A percentile compares a stretch with the other conserved stretches of the same genome.
Evolutionary conservation across 1,139 yeast species (phyloP).

Genomic region (Yamadazyma taylorii): DNA sequence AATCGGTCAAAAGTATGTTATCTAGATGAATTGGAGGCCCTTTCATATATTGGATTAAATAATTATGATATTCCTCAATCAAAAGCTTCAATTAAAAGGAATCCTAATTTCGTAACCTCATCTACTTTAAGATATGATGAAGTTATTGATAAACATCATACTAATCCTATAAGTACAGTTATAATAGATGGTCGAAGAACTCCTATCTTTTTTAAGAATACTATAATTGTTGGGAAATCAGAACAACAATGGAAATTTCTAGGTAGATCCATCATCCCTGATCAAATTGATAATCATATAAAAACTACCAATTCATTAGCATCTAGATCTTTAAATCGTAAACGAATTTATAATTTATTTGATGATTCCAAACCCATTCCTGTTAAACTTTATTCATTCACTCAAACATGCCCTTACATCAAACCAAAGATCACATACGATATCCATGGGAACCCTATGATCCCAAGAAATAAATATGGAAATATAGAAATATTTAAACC

Average conservation of each 20-base stretch:
- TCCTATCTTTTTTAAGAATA: slow-evolving; percentile 26
- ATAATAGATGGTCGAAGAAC: slow-evolving; percentile 17
- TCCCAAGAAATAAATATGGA: slow-evolving; percentile 36
- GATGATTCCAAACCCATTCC: slow-evolving; percentile 22
- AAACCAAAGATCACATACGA: slow-evolving; percentile 14
- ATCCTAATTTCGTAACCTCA: slow-evolving; percentile 30
- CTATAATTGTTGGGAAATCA: slow-evolving; percentile 33
- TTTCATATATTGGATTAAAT: slow-evolving; percentile 24
- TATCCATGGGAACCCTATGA: slow-evolving; percentile 9
- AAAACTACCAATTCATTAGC: slow-evolving; percentile 21
- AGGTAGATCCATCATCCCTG: slow-evolving; percentile 32
- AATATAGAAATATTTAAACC: slow-evolving; percentile 34
- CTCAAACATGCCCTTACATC: slow-evolving; percentile 33
- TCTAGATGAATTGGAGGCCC: slow-evolving; percentile 20
- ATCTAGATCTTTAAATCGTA: slow-evolving; percentile 28
- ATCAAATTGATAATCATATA: slow-evolving; percentile 20
- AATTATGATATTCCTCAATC: slow-evolving; percentile 30
- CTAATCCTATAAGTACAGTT: slow-evolving; percentile 19
- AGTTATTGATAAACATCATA: slow-evolving; percentile 15
- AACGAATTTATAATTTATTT: slow-evolving; percentile 22
- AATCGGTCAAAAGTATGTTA: slow-evolving; percentile 14
- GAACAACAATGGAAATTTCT: slow-evolving; percentile 40
- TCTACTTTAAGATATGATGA: slow-evolving; percentile 34
- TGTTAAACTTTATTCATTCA: slow-evolving; percentile 26
- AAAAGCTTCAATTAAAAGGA: slow-evolving; percentile 29